Evolutionary conservation across 2,329 filamentous ascomycete species (phyloP).

Genomic region (Epichloe elymi): DNA sequence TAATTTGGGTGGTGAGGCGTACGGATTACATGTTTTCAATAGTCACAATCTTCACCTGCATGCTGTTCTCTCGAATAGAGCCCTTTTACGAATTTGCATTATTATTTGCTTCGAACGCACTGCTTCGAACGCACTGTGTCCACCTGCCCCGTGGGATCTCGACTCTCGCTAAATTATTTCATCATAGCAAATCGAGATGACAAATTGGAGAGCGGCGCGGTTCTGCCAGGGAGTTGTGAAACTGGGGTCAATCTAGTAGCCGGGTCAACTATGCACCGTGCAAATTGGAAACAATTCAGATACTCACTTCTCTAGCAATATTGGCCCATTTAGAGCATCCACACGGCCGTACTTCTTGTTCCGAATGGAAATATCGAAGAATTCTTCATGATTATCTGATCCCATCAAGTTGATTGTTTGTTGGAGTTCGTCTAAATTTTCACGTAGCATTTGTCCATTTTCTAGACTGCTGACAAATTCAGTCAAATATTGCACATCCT

Average conservation of each 20-base stretch:
- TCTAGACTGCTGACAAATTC: slow-evolving; percentile 79
- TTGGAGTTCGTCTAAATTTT: slow-evolving; percentile 83
- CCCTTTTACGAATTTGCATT: not conserved
- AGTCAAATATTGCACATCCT: slow-evolving; percentile 73
- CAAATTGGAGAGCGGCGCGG: slow-evolving; percentile 55
- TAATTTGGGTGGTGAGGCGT: slow-evolving; percentile 7
- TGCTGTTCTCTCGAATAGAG: not conserved
- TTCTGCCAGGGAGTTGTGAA: slow-evolving; percentile 43
- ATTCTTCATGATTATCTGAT: slow-evolving; percentile 85
- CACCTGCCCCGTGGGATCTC: not conserved
- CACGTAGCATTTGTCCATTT: slow-evolving; percentile 70
- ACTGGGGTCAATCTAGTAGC: slow-evolving; percentile 47
- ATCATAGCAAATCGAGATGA: slow-evolving; percentile 63
- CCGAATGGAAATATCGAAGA: slow-evolving; percentile 78
- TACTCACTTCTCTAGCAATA: slow-evolving; percentile 78
- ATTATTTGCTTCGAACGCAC: not conserved
- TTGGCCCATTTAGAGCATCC: slow-evolving; percentile 77
- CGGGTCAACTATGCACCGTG: slow-evolving; percentile 12
- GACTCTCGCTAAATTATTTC: slow-evolving; percentile 14
- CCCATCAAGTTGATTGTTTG: slow-evolving; percentile 86
- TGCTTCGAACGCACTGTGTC: not conserved
- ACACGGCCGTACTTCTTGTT: slow-evolving; percentile 93
- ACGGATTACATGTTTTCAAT: slow-evolving; percentile 6
- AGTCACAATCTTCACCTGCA: not conserved
- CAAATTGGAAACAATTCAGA: not conserved